Percentiles rank a stretch among this genome's conserved stretches.
Conservation (phyloP, 495 filamentous ascomycete genomes). For the Aspergillus affinis region DNA sequence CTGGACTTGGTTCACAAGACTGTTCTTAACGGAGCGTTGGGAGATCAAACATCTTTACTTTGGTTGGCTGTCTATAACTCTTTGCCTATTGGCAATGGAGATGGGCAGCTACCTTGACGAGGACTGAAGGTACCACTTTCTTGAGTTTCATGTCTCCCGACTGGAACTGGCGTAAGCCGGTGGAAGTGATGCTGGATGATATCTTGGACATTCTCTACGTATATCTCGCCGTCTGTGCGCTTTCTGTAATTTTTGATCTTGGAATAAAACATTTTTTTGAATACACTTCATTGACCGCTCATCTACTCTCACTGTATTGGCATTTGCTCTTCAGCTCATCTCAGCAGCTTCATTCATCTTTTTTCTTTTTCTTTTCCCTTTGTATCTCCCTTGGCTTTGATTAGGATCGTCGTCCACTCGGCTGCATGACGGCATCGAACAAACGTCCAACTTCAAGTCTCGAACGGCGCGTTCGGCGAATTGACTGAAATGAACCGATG, state of each 20-base stretch:
- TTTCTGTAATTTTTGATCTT: slow-evolving; percentile 12
- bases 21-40: slow-evolving; percentile 76
- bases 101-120: slow-evolving; percentile 37
- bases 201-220: slow-evolving; percentile 53
- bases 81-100: slow-evolving; percentile 23
- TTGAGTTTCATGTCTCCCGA: slow-evolving; percentile 27
- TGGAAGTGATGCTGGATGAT: slow-evolving; percentile 75
- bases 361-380: background rate
- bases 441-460: background rate
- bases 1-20: slow-evolving; percentile 35
- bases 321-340: no score
- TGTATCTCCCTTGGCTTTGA: background rate
- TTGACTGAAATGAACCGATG: no score
- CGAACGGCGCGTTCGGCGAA: background rate
- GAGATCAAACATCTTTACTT: slow-evolving; percentile 51
- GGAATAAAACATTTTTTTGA: background rate
- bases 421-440: background rate
- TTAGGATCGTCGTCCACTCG: background rate
- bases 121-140: slow-evolving; percentile 66
- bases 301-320: background rate
- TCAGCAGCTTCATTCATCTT: background rate
- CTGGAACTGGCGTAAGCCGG: slow-evolving; percentile 42
- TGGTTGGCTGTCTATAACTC: slow-evolving; percentile 27
- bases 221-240: background rate
- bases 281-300: background rate